Base-by-base conservation (phyloP, 306 rosid genomes). In the Dalbergia cultrata region DNA sequence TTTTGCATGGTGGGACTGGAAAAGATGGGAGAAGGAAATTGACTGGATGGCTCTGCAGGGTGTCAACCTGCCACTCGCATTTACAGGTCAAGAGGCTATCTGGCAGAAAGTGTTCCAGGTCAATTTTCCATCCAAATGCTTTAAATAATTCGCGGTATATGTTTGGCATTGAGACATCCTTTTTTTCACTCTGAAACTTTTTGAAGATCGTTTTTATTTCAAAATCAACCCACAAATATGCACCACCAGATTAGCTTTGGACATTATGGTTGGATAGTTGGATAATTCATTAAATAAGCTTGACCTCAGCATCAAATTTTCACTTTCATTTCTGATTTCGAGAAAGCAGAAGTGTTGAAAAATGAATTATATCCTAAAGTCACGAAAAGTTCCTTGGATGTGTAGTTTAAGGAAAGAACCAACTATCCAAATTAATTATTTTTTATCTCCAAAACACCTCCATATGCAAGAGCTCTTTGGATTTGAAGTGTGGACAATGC, bases 21-120 rank as follows among this genome's bases (percentile, higher is more conserved):
- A 85, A 70, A 89, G 98, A 87, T 92, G 98, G 98, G 96, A 92
- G 70, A 90, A 85, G 85, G 98, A 94, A 90, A 94, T 94, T 75
- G 98, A 94, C 83, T 90, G 97, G 98, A 94, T 94, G 98, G 98
- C 97, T 50, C 86, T 92, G 81, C 98, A 94, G 57, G 98, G 98
- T 43, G 81, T 94, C 78, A 94, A 94, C 78, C 80, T 94, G 82
- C 98, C 97, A 4, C 88, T 92, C 58, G 94, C 97, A 64, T 94
- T 94, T 76, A 92, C 98, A 2, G 98, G 98, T 67, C 98, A 94
- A 82, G 98, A 94, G 88, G 89, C 98, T 79, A 88, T 94, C 61
- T 94, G 98, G 98, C 94, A 77, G 87, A 92, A 89, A 83, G 98
- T 94, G 56, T 94, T 89, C 77, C 88, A 81, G 92, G 98, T 89